Conservation (phyloP, 73 alveolate genomes). For the Tetrahymena borealis region DNA sequence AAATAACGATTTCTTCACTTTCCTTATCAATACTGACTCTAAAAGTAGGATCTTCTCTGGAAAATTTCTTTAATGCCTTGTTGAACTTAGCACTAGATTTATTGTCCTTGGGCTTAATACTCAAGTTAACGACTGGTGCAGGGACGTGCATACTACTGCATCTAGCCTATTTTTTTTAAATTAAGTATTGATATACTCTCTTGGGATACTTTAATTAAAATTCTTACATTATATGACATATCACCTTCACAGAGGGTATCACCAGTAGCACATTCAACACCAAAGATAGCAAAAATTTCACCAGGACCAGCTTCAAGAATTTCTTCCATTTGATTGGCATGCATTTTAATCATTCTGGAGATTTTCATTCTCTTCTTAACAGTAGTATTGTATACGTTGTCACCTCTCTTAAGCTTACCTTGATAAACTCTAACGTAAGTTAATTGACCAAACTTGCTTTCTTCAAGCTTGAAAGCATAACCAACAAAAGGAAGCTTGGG, state of each 20-base stretch:
- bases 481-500: conserved; percentile 83
- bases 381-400: conserved; percentile 51
- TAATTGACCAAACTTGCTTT: conserved; percentile 67
- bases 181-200: neutral
- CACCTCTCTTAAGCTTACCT: conserved; percentile 88
- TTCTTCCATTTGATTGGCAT: conserved; percentile 88
- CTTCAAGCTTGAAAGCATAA: conserved; percentile 86
- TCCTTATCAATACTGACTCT: conserved; percentile 70
- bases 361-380: conserved; percentile 66
- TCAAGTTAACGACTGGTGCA: conserved; percentile 76
- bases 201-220: neutral
- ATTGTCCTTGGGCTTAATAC: conserved; percentile 62
- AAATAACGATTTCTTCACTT: conserved; percentile 86
- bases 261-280: conserved; percentile 92
- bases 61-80: conserved; percentile 65
- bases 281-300: conserved; percentile 90
- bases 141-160: conserved; percentile 82
- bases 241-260: conserved; percentile 64
- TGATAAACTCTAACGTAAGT: conserved; percentile 68
- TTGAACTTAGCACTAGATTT: conserved; percentile 48
- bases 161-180: conserved; percentile 26
- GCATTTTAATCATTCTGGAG: conserved; percentile 88
- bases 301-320: conserved; percentile 89
- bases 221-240: conserved; percentile 1
- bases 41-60: conserved; percentile 90